Conservation (phyloP, 352 stramenopile species). For the Phytophthora pistaciae region DNA sequence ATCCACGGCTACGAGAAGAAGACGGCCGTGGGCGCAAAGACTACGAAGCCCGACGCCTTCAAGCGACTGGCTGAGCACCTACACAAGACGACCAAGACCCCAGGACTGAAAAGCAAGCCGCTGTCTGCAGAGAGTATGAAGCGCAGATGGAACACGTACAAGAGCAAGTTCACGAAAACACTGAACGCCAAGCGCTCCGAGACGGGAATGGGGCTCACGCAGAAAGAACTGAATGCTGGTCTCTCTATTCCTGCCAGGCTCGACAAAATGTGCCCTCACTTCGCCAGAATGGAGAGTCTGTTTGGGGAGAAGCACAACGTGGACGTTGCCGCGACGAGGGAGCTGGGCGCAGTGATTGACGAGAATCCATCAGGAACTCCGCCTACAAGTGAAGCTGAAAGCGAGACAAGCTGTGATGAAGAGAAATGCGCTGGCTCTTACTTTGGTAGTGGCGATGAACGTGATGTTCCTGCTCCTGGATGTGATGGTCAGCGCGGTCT, state of each 20-base stretch:
- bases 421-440: neutral
- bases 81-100: conserved; percentile 4
- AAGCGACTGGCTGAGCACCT: conserved; percentile 11
- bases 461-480: too few species aligned
- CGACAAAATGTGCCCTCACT: conserved; percentile 18
- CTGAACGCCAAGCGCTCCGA: conserved; percentile 12
- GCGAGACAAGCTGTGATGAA: neutral
- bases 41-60: conserved; percentile 10
- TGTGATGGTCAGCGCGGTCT: too few species aligned
- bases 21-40: conserved; percentile 8
- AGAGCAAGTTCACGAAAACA: conserved; percentile 13
- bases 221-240: conserved; percentile 9
- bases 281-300: conserved; percentile 11
- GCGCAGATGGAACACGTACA: conserved; percentile 20
- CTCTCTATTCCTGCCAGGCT: conserved; percentile 13
- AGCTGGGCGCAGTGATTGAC: neutral
- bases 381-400: conserved; percentile 1
- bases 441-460: too few species aligned
- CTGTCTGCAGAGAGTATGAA: conserved; percentile 11
- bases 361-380: neutral
- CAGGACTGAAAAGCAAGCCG: neutral
- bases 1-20: conserved; percentile 12
- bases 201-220: conserved; percentile 6
- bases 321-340: neutral
- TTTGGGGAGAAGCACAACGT: conserved; percentile 16